Conservation (phyloP, 2,329 filamentous ascomycete species). For the Ophiostoma novo-ulmi region DNA sequence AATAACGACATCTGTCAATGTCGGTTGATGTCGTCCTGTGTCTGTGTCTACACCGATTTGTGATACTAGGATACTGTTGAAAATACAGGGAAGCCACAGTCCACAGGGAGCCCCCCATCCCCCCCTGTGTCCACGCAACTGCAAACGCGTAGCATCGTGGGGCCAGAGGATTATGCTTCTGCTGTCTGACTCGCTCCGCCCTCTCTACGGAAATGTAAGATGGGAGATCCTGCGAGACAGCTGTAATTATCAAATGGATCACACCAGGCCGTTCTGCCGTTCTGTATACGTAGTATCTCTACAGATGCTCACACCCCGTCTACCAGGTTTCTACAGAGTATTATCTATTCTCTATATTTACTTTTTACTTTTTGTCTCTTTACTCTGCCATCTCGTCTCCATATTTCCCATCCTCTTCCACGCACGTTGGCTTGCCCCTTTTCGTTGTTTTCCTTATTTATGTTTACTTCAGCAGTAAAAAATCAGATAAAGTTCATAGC, state of each 20-base stretch:
- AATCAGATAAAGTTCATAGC: background rate
- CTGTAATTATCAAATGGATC: constrained; percentile 2
- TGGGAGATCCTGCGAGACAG: background rate
- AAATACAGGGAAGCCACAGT: background rate
- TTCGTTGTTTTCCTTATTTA: background rate
- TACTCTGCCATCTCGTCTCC: background rate
- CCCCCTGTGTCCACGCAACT: constrained; percentile 13
- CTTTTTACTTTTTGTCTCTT: background rate
- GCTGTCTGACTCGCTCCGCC: background rate
- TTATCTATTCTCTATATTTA: too few species aligned
- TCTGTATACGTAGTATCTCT: background rate
- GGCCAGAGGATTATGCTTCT: background rate
- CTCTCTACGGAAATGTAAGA: background rate
- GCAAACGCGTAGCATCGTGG: constrained; percentile 12
- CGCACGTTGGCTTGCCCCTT: background rate
- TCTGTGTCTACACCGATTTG: background rate
- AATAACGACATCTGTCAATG: background rate
- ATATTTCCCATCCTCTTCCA: background rate
- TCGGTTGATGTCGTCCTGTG: background rate
- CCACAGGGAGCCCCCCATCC: background rate
- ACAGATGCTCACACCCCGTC: background rate
- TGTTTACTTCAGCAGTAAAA: background rate
- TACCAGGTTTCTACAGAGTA: too few species aligned
- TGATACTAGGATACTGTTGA: background rate
- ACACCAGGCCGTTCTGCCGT: background rate